Evolutionary conservation across 352 stramenopile species (phyloP).

Genomic region (Discostella stelligera): DNA sequence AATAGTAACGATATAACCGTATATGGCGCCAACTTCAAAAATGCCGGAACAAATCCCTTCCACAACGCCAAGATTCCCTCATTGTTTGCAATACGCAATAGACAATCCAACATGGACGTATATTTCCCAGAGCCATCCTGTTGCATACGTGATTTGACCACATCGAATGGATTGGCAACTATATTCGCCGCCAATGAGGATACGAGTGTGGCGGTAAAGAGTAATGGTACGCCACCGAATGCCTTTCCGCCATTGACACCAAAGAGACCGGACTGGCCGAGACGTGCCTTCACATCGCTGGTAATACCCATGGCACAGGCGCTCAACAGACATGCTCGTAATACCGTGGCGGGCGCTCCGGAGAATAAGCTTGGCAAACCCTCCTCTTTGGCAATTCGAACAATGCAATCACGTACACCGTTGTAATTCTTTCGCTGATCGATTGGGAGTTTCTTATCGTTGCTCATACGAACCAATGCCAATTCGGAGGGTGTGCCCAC

Average conservation of each 20-base stretch:
- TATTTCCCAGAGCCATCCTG: slow-evolving; percentile 52
- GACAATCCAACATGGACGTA: slow-evolving; percentile 57
- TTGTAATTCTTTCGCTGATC: slow-evolving; percentile 77
- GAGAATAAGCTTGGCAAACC: slow-evolving; percentile 49
- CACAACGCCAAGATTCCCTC: slow-evolving; percentile 58
- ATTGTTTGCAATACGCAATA: slow-evolving; percentile 48
- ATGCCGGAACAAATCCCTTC: slow-evolving; percentile 62
- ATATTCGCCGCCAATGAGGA: slow-evolving; percentile 63
- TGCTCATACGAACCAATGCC: slow-evolving; percentile 66
- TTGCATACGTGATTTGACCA: slow-evolving; percentile 64
- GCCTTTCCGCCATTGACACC: slow-evolving; percentile 47
- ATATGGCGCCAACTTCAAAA: slow-evolving; percentile 71
- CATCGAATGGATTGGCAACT: slow-evolving; percentile 63
- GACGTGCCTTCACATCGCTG: slow-evolving; percentile 59
- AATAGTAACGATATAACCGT: slow-evolving; percentile 66
- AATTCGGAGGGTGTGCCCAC: slow-evolving; percentile 64
- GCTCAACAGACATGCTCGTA: slow-evolving; percentile 57
- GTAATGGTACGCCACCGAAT: slow-evolving; percentile 50
- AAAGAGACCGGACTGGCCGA: slow-evolving; percentile 49
- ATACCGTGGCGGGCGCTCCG: slow-evolving; percentile 55
- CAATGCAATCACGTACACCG: slow-evolving; percentile 63
- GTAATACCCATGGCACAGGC: slow-evolving; percentile 61
- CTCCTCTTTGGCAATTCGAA: slow-evolving; percentile 63
- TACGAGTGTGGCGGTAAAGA: slow-evolving; percentile 60
- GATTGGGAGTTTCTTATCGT: slow-evolving; percentile 68